Conservation (phyloP, 2,329 filamentous ascomycete genomes). For the Claviceps sp. region DNA sequence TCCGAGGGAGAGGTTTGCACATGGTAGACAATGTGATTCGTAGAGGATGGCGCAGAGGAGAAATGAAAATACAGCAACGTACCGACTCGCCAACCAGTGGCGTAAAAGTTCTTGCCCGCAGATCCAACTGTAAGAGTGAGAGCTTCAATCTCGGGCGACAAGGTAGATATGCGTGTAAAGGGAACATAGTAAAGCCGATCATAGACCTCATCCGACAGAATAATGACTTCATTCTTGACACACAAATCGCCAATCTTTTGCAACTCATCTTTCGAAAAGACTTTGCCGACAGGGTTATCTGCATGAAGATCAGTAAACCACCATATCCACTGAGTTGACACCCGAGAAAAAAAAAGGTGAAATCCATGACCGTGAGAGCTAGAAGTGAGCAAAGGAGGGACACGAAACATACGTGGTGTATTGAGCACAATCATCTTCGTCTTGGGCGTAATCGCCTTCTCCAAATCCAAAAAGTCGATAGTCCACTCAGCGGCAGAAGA, state of each 20-base stretch:
- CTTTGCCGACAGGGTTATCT: conserved; percentile 95
- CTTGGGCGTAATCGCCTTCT: conserved; percentile 65
- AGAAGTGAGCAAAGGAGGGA: background rate
- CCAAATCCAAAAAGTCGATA: conserved; percentile 71
- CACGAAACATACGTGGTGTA: conserved; percentile 41
- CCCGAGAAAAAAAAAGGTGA: background rate
- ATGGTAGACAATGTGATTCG: background rate
- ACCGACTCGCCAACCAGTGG: conserved; percentile 86
- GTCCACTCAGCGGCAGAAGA: conserved; percentile 81
- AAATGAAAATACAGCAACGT: conserved; percentile 10
- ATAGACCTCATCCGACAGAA: conserved; percentile 86
- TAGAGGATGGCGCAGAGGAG: background rate
- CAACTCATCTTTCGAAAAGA: conserved; percentile 75
- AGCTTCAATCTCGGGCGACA: conserved; percentile 78
- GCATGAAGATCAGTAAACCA: conserved; percentile 1
- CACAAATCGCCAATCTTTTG: conserved; percentile 76
- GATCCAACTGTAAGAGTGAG: conserved; percentile 90
- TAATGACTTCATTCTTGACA: conserved; percentile 86
- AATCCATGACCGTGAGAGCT: too few species aligned
- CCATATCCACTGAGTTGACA: background rate
- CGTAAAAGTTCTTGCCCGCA: conserved; percentile 96
- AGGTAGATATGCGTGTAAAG: conserved; percentile 81
- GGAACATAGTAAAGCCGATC: conserved; percentile 91
- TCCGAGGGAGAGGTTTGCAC: too few species aligned
- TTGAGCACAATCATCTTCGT: conserved; percentile 96